These are phyloP conservation scores for Dysphania ambrosioides DNA, from an alignment of 148 eudicot genomes.

Conservation along the genomic window DNA sequence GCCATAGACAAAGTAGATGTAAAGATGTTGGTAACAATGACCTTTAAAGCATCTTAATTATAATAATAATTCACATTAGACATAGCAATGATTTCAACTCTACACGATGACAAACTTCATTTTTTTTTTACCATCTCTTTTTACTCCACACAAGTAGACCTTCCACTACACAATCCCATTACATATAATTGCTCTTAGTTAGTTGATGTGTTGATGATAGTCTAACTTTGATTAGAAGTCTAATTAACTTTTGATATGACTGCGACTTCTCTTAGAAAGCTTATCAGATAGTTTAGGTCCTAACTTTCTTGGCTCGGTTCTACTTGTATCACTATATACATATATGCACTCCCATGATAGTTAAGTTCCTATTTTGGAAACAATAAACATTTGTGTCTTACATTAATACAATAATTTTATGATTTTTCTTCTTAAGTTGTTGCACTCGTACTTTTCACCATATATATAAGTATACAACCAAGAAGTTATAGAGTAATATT, in stretches of 20 bases:
- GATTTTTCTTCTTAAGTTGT: no score
- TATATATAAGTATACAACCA: no score
- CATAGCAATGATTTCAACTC: slow-evolving; percentile 16
- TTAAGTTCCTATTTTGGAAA: background rate
- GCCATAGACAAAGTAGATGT: background rate
- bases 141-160: background rate
- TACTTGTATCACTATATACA: background rate
- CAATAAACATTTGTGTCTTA: background rate
- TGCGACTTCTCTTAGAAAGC: slow-evolving; percentile 17
- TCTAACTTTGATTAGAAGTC: slow-evolving; percentile 19
- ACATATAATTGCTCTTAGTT: slow-evolving; percentile 10
- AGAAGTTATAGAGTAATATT: no score
- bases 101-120: no score
- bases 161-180: background rate
- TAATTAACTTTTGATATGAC: slow-evolving; percentile 15
- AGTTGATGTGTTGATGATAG: slow-evolving; percentile 8
- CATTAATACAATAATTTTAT: no score
- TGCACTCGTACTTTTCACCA: no score
- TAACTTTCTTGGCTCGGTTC: slow-evolving; percentile 16
- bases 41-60: slow-evolving; percentile 13
- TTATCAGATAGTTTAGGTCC: background rate
- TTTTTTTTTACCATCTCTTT: background rate
- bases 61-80: slow-evolving; percentile 4
- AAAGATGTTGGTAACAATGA: slow-evolving; percentile 14
- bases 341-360: background rate